phyloP scores from a whole-genome alignment of 768 basidiomycete species.

The Suillus subaureus region DNA sequence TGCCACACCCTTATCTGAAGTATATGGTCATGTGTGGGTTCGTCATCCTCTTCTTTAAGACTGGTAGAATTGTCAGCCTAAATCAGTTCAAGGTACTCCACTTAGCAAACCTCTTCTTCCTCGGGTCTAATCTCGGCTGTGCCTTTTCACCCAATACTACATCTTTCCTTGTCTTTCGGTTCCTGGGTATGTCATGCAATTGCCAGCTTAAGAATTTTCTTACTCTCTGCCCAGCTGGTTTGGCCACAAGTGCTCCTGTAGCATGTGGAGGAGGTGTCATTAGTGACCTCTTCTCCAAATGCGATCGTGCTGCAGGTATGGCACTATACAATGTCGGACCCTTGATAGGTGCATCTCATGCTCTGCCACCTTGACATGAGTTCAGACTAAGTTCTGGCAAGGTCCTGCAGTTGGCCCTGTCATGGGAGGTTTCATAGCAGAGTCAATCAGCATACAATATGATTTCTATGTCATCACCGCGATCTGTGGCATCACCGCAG shows the following conservation, averaged over 20 bases:
- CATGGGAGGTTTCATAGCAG: not conserved
- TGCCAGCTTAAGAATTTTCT: not conserved
- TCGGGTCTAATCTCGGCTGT: slow-evolving; percentile 35
- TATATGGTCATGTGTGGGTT: slow-evolving; percentile 48
- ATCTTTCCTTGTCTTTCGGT: slow-evolving; percentile 64
- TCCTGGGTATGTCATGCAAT: slow-evolving; percentile 49
- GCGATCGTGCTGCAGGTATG: slow-evolving; percentile 68
- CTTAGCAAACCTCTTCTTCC: slow-evolving; percentile 19
- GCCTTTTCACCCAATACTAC: slow-evolving; percentile 61
- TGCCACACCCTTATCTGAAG: not conserved
- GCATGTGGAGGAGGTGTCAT: slow-evolving; percentile 65
- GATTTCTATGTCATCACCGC: not conserved
- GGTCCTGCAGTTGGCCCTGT: slow-evolving; percentile 46
- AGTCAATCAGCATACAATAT: not conserved
- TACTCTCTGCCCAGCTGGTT: slow-evolving; percentile 48
- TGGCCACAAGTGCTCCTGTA: slow-evolving; percentile 64
- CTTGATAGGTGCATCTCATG: slow-evolving; percentile 46
- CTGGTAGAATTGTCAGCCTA: not conserved
- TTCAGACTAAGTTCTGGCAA: slow-evolving; percentile 33
- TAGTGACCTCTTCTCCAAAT: slow-evolving; percentile 56
- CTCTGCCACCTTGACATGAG: not conserved
- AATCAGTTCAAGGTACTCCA: slow-evolving; percentile 50
- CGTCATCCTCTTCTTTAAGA: not conserved
- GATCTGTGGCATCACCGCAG: not conserved
- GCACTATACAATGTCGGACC: slow-evolving; percentile 66